Percentiles rank a stretch among this genome's conserved stretches.
Conservation (phyloP, 2,329 filamentous ascomycete genomes). For the Periconia macrospinosa region DNA sequence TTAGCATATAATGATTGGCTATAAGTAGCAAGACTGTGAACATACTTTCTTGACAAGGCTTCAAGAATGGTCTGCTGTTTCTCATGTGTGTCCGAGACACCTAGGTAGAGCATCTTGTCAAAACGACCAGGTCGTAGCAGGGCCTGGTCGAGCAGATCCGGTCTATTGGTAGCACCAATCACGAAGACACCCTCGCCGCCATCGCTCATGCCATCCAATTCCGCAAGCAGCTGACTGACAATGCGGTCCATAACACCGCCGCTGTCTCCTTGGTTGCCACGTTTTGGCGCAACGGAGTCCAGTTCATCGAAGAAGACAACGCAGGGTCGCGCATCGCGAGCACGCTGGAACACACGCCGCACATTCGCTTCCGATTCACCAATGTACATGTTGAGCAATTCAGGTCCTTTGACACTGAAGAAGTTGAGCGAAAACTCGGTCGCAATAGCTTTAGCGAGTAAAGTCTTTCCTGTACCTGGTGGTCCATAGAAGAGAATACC, state of each 20-base stretch:
- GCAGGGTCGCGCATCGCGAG: constrained; percentile 81
- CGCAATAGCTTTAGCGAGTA: constrained; percentile 90
- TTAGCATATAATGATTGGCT: constrained; percentile 1
- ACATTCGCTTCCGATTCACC: constrained; percentile 93
- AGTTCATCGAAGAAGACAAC: constrained; percentile 94
- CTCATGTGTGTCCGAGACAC: constrained; percentile 93
- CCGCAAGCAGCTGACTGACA: constrained; percentile 89
- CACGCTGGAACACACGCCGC: constrained; percentile 82
- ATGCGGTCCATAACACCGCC: constrained; percentile 98
- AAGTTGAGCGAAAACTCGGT: constrained; percentile 94
- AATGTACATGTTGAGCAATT: constrained; percentile 94
- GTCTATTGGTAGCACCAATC: constrained; percentile 92
- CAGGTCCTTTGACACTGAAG: constrained; percentile 90
- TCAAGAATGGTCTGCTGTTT: constrained; percentile 95
- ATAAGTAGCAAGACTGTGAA: constrained; percentile 21
- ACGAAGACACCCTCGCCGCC: constrained; percentile 88
- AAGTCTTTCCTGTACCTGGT: constrained; percentile 86
- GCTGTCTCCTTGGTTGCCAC: constrained; percentile 95
- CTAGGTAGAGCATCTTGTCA: constrained; percentile 97
- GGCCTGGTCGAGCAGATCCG: constrained; percentile 89
- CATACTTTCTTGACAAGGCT: constrained; percentile 89
- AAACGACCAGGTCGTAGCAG: constrained; percentile 87
- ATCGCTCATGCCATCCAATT: constrained; percentile 96
- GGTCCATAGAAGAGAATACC: constrained; percentile 92
- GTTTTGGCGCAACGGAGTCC: constrained; percentile 91